Evolutionary conservation across 352 stramenopile species (phyloP).

Genomic region (Pythium periplocum): DNA sequence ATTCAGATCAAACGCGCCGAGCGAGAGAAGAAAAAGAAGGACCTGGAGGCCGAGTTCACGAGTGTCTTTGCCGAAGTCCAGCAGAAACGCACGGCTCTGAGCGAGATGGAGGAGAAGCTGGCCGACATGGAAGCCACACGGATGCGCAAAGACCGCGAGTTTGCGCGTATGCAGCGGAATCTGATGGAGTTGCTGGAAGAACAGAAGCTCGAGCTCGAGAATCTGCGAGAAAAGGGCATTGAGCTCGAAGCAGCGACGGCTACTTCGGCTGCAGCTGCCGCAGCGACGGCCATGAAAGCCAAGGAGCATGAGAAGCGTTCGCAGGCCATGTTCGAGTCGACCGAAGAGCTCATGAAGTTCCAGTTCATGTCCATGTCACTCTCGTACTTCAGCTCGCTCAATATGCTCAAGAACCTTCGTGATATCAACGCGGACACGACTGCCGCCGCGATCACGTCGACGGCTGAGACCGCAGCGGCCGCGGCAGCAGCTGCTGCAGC

Average conservation of each 20-base stretch:
- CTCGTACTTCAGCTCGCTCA: constrained; percentile 93
- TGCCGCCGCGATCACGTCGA: constrained; percentile 76
- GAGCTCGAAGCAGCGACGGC: constrained; percentile 89
- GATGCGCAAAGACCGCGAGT: constrained; percentile 91
- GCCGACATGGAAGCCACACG: constrained; percentile 91
- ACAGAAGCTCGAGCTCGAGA: constrained; percentile 91
- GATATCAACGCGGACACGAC: constrained; percentile 94
- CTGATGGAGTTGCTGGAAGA: constrained; percentile 92
- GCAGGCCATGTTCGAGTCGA: constrained; percentile 90
- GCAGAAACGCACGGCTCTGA: constrained; percentile 78
- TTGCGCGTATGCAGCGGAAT: constrained; percentile 88
- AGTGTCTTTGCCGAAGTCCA: constrained; percentile 89
- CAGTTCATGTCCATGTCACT: constrained; percentile 96
- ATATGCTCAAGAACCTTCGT: constrained; percentile 92
- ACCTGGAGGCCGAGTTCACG: constrained; percentile 90
- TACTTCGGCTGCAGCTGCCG: constrained; percentile 87
- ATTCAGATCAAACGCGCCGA: constrained; percentile 91
- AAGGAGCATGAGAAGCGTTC: constrained; percentile 89
- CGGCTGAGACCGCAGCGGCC: constrained; percentile 83
- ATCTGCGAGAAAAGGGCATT: constrained; percentile 87
- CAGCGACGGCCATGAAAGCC: constrained; percentile 86
- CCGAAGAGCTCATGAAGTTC: constrained; percentile 95
- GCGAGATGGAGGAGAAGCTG: constrained; percentile 79
- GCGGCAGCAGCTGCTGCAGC: constrained; percentile 82
- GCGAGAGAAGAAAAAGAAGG: constrained; percentile 88